Base-by-base conservation (phyloP, 2,329 filamentous ascomycete species). In the Xylariaceae sp. region DNA sequence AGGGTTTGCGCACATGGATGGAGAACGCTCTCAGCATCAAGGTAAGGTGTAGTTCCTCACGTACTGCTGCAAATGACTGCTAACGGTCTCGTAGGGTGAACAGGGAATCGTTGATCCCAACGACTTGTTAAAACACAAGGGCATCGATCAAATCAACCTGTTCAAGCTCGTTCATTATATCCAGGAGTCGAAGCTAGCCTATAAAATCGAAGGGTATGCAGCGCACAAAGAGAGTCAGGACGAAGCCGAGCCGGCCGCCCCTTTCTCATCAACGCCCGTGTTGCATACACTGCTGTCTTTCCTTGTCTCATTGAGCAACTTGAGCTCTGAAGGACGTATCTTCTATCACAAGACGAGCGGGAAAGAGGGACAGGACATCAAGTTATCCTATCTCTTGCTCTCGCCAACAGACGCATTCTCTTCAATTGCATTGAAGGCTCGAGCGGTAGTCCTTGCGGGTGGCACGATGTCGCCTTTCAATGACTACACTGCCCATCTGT, bases 391-490 rank as follows among this genome's bases (percentile, higher is more conserved):
- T 71, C 84, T 96, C 66, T 82, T 99, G 3, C 82, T 99, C 0
- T 94, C 96, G 37, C 93, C 94, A 0, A 92, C 92, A 0, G 87
- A 93, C 67, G 90, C 95, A 65, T 97, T 99, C 73, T 88, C 88
- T 6, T 89, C 92, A 9, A 88, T 97, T 55, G 90, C 93, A 1
- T 86, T 90, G 35, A 86, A 89, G 62, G 91, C 94, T 0, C 82
- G 92, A 59, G 90, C 93, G 1, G 89, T 99, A 2, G 88, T 99
- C 48, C 78, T 99, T 2, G 94, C 92, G 0, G 94, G 94, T 59
- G 94, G 94, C 18, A 99, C 94, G 30, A 97, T 99, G 94, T 96
- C 94, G 2, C 94, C 94, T 0, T 96, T 97, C 78, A 84, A 88
- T 23, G 94, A 97, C 75, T 99, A 96, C 74, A 86, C 83, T 41